These are phyloP conservation scores for Solanum hybrid DNA, from an alignment of 305 asterid genomes.

Conservation along the genomic window DNA sequence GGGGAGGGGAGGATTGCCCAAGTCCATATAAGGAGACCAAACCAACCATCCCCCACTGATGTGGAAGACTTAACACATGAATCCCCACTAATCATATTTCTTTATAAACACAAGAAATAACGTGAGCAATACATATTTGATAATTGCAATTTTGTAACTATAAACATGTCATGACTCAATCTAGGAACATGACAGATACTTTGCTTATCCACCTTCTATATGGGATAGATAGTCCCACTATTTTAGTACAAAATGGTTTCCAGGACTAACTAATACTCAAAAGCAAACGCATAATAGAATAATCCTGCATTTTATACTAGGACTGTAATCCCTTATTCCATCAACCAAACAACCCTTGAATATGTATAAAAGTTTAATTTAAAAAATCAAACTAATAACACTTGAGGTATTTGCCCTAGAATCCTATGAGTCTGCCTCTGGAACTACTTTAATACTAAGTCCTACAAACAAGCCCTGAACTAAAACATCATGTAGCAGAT, in stretches of 20 bases:
- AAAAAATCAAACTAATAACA: neutral
- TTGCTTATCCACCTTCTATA: neutral
- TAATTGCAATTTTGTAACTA: neutral
- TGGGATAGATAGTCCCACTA: neutral
- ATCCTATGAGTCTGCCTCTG: neutral
- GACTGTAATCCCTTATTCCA: neutral
- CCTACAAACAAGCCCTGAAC: neutral
- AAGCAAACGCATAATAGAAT: neutral
- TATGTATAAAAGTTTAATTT: neutral
- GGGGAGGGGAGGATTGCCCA: neutral
- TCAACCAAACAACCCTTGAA: neutral
- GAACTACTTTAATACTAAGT: neutral
- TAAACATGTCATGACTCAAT: neutral
- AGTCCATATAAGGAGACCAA: neutral
- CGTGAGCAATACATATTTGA: neutral
- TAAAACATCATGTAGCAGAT: neutral
- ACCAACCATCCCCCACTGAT: neutral
- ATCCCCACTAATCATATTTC: neutral
- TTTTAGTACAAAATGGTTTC: neutral
- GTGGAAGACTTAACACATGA: neutral
- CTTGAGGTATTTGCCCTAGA: neutral
- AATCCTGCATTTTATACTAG: neutral
- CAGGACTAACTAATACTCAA: neutral
- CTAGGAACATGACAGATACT: neutral
- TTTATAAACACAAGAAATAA: neutral